These are phyloP conservation scores for Ganoderma sinense DNA, from an alignment of 1,284 basidiomycete species.

Conservation along the genomic window DNA sequence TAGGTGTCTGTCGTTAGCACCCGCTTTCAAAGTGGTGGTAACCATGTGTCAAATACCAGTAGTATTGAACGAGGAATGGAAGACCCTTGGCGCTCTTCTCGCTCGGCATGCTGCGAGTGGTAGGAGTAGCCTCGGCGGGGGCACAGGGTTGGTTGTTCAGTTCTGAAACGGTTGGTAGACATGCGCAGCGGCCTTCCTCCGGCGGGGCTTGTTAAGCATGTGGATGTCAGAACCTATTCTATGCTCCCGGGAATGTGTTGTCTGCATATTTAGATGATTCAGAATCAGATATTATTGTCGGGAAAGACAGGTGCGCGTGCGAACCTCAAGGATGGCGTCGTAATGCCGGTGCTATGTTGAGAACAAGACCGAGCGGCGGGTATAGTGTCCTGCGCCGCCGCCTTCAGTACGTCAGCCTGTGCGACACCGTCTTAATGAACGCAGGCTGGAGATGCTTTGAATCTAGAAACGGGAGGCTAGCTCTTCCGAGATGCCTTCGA, in stretches of 20 bases:
- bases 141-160: slow-evolving; percentile 53
- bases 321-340: slow-evolving; percentile 57
- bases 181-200: slow-evolving; percentile 46
- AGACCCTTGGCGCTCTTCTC: too few relatives aligned
- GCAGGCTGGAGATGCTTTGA: slow-evolving; percentile 58
- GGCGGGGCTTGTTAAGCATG: slow-evolving; percentile 41
- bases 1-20: slow-evolving; percentile 53
- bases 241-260: slow-evolving; percentile 54
- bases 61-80: slow-evolving; percentile 52
- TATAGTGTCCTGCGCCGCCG: slow-evolving; percentile 52
- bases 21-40: slow-evolving; percentile 11
- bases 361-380: slow-evolving; percentile 57
- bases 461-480: slow-evolving; percentile 51
- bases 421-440: slow-evolving; percentile 51
- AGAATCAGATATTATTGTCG: slow-evolving; percentile 2
- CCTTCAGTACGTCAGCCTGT: slow-evolving; percentile 35
- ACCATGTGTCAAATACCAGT: slow-evolving; percentile 44
- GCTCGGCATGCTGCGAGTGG: too few relatives aligned
- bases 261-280: not conserved
- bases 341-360: slow-evolving; percentile 63
- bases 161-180: slow-evolving; percentile 61
- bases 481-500: slow-evolving; percentile 40
- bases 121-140: slow-evolving; percentile 54
- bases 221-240: slow-evolving; percentile 50
- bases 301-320: slow-evolving; percentile 7